Percentiles rank a stretch among this genome's conserved stretches.
Evolutionary conservation across 768 basidiomycete species (phyloP).

Genomic region (Leccinum sublutescens): DNA sequence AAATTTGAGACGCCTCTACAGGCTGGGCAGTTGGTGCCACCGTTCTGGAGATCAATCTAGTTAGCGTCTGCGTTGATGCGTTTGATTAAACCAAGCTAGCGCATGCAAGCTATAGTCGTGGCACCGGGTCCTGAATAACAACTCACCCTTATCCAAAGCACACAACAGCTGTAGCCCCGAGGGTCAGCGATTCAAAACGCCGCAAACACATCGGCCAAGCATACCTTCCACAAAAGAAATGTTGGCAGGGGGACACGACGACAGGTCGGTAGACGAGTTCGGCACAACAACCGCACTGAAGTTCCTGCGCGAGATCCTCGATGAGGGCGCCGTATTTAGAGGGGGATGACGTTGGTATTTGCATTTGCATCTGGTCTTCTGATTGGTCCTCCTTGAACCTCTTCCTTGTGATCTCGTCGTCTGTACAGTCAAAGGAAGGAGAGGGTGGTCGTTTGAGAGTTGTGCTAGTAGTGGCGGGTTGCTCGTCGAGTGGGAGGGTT

Average conservation of each 20-base stretch:
- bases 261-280: constrained; percentile 82
- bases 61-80: constrained; percentile 8
- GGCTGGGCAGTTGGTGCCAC: constrained; percentile 80
- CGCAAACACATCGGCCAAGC: constrained; percentile 7
- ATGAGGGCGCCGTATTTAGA: constrained; percentile 39
- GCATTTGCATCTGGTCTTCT: constrained; percentile 14
- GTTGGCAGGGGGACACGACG: constrained; percentile 79
- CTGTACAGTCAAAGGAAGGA: constrained; percentile 51
- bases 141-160: constrained; percentile 83
- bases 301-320: constrained; percentile 67
- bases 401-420: constrained; percentile 53
- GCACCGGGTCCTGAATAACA: constrained; percentile 2
- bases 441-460: constrained; percentile 62
- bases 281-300: constrained; percentile 85
- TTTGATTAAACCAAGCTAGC: not conserved
- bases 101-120: not conserved
- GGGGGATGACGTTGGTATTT: constrained; percentile 17
- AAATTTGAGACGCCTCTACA: constrained; percentile 70
- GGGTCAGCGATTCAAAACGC: constrained; percentile 43
- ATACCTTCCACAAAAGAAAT: constrained; percentile 90
- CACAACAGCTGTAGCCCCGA: constrained; percentile 59
- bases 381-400: constrained; percentile 51
- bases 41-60: constrained; percentile 52
- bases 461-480: constrained; percentile 12
- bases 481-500: constrained; percentile 12